These are phyloP conservation scores for Trichaptum fuscoviolaceum DNA, from an alignment of 768 basidiomycete species.

Conservation along the genomic window DNA sequence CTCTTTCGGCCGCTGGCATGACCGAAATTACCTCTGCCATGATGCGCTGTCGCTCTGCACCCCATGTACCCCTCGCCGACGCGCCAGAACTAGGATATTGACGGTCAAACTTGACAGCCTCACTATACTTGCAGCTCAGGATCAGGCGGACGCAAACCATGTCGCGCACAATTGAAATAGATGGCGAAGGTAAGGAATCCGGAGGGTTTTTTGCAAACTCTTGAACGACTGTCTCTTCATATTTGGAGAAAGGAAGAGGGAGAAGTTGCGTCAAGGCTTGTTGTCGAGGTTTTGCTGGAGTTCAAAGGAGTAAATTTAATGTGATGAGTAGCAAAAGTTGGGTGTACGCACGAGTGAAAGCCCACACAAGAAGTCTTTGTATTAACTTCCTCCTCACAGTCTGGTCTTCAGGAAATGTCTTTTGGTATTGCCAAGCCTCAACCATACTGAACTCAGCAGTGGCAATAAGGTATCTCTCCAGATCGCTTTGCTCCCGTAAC, in stretches of 20 bases:
- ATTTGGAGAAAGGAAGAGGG: constrained; percentile 57
- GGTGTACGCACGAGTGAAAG: constrained; percentile 54
- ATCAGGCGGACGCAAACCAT: constrained; percentile 76
- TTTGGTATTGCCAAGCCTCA: constrained; percentile 74
- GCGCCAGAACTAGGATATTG: constrained; percentile 42
- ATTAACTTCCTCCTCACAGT: constrained; percentile 50
- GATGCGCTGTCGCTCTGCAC: constrained; percentile 53
- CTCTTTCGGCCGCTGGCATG: constrained; percentile 58
- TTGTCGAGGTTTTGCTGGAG: constrained; percentile 53
- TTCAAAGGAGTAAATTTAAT: constrained; percentile 10
- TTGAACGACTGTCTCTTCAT: constrained; percentile 57
- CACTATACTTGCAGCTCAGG: constrained; percentile 60
- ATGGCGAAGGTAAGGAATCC: constrained; percentile 36
- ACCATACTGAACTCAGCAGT: constrained; percentile 58
- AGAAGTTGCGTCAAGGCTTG: constrained; percentile 56
- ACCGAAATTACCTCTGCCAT: constrained; percentile 64
- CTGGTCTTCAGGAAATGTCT: constrained; percentile 58
- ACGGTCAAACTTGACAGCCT: constrained; percentile 74
- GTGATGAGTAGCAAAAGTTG: background rate
- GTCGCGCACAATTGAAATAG: constrained; percentile 62
- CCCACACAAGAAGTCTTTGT: constrained; percentile 60
- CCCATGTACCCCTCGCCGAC: constrained; percentile 27
- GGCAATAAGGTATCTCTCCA: constrained; percentile 65
- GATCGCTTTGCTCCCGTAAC: constrained; percentile 61
- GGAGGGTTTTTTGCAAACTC: constrained; percentile 55